These are phyloP conservation scores for Tetraselmis striata DNA, from an alignment of 139 green algal species.

Conservation along the genomic window DNA sequence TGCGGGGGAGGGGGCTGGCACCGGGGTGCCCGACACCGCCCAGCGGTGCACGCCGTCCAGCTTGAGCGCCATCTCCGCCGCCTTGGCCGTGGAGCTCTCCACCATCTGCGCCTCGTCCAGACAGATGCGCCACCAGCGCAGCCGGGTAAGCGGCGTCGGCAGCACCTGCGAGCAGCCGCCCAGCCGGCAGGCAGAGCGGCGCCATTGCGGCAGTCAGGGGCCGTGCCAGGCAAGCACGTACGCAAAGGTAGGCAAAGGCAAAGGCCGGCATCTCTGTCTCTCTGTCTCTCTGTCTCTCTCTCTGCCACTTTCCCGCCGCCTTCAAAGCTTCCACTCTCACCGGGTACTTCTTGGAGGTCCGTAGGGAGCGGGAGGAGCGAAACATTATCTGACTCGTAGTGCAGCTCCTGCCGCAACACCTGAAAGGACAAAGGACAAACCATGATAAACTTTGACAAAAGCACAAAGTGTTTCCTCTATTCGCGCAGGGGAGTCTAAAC, in stretches of 20 bases:
- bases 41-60: slow-evolving; percentile 42
- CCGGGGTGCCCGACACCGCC: slow-evolving; percentile 5
- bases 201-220: neutral
- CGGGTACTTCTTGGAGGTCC: slow-evolving; percentile 32
- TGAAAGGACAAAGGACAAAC: too few relatives aligned
- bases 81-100: slow-evolving; percentile 58
- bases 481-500: too few relatives aligned
- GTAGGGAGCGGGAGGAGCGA: slow-evolving; percentile 9
- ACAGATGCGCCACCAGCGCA: slow-evolving; percentile 84
- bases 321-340: too few relatives aligned
- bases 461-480: too few relatives aligned
- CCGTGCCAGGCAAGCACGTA: neutral
- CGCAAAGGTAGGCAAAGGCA: too few relatives aligned
- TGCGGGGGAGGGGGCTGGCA: too few relatives aligned
- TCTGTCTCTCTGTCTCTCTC: too few relatives aligned
- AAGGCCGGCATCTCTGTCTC: too few relatives aligned
- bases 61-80: slow-evolving; percentile 68
- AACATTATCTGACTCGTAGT: slow-evolving; percentile 30
- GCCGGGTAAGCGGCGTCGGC: slow-evolving; percentile 78
- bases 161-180: slow-evolving; percentile 58
- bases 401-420: slow-evolving; percentile 65
- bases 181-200: neutral
- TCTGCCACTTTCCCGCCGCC: too few relatives aligned
- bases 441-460: too few relatives aligned
- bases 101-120: slow-evolving; percentile 93